A percentile compares a stretch with the other conserved stretches of the same genome.
phyloP scores from a whole-genome alignment of 768 basidiomycete genomes.

The Xerocomellus intermedius region DNA sequence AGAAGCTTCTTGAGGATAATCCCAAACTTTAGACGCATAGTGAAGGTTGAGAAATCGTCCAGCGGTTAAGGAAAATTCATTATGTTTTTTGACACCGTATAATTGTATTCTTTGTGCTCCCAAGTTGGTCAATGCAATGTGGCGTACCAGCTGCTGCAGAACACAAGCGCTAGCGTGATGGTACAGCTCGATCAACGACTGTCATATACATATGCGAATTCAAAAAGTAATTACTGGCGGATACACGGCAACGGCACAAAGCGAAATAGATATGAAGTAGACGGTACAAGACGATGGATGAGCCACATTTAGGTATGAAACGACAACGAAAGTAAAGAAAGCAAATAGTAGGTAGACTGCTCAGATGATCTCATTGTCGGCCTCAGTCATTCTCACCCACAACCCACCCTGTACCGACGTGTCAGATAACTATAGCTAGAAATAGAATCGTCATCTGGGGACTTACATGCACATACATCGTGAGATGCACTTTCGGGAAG shows the following conservation, averaged over 20 bases:
- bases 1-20: conserved; percentile 48
- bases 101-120: neutral
- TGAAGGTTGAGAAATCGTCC: neutral
- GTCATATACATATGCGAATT: neutral
- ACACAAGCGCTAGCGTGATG: neutral
- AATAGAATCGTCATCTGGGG: neutral
- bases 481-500: conserved; percentile 52
- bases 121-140: neutral
- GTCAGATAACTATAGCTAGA: neutral
- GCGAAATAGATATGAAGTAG: neutral
- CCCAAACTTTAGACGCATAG: conserved; percentile 15
- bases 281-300: neutral
- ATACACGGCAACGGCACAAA: neutral
- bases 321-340: neutral
- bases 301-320: neutral
- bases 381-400: conserved; percentile 45
- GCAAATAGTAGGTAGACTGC: too few relatives aligned
- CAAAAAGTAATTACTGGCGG: neutral
- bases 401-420: conserved; percentile 43
- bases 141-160: neutral
- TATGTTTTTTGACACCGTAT: neutral
- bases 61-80: too few relatives aligned
- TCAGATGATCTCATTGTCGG: conserved; percentile 9
- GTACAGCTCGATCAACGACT: neutral
- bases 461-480: conserved; percentile 49